Evolutionary conservation across 148 eudicot genomes (phyloP).

Genomic region (Polygonum aviculare): DNA sequence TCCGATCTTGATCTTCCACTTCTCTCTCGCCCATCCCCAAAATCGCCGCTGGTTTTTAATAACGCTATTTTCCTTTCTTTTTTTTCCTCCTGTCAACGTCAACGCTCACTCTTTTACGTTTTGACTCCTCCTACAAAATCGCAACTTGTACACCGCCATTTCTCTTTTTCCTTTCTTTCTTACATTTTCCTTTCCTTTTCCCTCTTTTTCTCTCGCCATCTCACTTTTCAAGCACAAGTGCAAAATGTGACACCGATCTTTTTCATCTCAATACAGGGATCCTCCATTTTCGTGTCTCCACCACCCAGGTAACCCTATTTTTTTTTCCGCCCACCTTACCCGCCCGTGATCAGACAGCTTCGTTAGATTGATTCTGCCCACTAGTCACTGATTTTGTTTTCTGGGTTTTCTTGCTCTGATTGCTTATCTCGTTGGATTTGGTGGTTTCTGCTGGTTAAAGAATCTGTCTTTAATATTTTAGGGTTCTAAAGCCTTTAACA

Average conservation of each 20-base stretch:
- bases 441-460: neutral
- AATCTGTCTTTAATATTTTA: neutral
- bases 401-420: neutral
- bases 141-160: neutral
- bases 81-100: neutral
- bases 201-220: neutral
- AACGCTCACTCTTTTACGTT: neutral
- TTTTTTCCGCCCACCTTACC: neutral
- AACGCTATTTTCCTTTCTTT: neutral
- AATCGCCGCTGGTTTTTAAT: neutral
- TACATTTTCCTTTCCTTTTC: neutral
- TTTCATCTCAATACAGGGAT: neutral
- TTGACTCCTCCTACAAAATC: neutral
- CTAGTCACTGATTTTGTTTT: neutral
- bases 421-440: neutral
- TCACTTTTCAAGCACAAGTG: neutral
- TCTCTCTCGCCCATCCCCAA: neutral
- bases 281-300: neutral
- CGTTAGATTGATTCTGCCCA: neutral
- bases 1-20: neutral
- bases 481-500: neutral
- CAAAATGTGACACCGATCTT: conserved; percentile 3
- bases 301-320: neutral
- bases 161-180: neutral
- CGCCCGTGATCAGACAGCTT: neutral